phyloP scores from a whole-genome alignment of 495 filamentous ascomycete genomes.

The Penicillium tannophilum region DNA sequence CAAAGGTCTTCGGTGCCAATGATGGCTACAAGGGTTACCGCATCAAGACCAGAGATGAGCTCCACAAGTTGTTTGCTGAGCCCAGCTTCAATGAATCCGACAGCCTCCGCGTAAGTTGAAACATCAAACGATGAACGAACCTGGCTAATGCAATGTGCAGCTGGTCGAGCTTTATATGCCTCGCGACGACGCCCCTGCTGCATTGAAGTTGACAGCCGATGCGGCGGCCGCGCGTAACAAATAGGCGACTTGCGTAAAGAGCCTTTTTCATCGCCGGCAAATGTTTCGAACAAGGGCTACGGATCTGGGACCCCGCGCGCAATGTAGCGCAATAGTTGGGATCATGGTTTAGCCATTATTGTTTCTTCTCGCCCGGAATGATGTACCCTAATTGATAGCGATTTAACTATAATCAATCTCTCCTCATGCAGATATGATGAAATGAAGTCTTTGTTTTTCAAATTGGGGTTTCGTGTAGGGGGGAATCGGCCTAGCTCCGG shows the following conservation, averaged over 20 bases:
- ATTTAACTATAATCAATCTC: neutral
- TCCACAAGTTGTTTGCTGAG: slow-evolving; percentile 68
- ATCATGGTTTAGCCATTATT: neutral
- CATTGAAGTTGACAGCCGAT: slow-evolving; percentile 63
- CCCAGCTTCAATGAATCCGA: slow-evolving; percentile 58
- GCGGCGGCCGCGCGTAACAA: slow-evolving; percentile 71
- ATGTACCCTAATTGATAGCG: neutral
- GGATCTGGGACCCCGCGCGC: neutral
- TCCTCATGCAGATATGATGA: neutral
- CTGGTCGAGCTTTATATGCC: slow-evolving; percentile 89
- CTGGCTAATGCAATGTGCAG: slow-evolving; percentile 44
- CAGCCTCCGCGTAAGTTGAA: slow-evolving; percentile 45
- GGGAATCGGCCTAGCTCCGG: neutral
- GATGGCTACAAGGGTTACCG: slow-evolving; percentile 64
- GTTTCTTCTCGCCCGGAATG: neutral
- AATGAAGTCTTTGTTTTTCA: neutral
- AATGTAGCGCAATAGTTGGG: neutral
- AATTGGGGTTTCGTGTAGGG: neutral
- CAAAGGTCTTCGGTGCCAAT: slow-evolving; percentile 67
- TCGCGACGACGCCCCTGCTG: slow-evolving; percentile 73
- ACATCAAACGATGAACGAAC: neutral
- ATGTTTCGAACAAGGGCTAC: neutral
- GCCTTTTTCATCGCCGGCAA: neutral
- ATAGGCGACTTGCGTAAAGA: slow-evolving; percentile 26
- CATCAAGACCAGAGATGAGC: slow-evolving; percentile 69